Evolutionary conservation across 2,329 filamentous ascomycete species (phyloP), one percentile per base, ranked within the genome.

Genomic region (Aspergillus melleus): DNA sequence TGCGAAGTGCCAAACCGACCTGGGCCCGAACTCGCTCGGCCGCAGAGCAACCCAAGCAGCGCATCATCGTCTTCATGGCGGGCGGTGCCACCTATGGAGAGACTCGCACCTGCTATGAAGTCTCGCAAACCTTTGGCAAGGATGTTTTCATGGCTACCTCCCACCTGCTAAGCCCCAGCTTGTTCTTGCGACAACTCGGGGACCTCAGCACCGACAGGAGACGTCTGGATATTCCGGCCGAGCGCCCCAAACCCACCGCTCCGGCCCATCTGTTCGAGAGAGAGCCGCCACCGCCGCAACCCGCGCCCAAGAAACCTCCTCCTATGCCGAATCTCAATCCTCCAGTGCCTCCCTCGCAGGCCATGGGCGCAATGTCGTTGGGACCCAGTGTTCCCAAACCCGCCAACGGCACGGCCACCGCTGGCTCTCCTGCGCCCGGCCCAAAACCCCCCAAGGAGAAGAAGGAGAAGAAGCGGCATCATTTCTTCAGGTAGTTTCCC

Each of bases 71-170:
- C 16, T 98, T 96, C 74, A 89, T 98, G 84, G 95, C 94, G 1
- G 95, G 95, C 52, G 95, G 95, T 49, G 95, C 95, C 20, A 98
- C 95, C 0, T 96, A 94, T 74, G 92, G 91, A 5, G 95, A 99
- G 77, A 85, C 91, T 32, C 87, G 95, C 29, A 85, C 88, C 12
- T 99, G 95, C 78, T 98, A 98, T 73, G 92, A 97, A 69, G 80
- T 94, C 26, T 89, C 91, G 2, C 84, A 88, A 55, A 80, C 87
- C 53, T 87, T 87, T 51, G 87, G 86, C 55, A 87, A 90, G 64
- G 95, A 99, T 68, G 81, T 98, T n/a, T 91, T 96, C 73, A 85
- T 99, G 5, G 86, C 89, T 19, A 95, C 91, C 0, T 93, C 90
- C 24, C 95, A 99, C 73, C 97, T 99, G 93, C 81, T 96, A 51